Percentiles rank a stretch among this genome's conserved stretches.
phyloP scores from a whole-genome alignment of 202 grass and related monocot genomes.

The Schoenoplectus triqueter region DNA sequence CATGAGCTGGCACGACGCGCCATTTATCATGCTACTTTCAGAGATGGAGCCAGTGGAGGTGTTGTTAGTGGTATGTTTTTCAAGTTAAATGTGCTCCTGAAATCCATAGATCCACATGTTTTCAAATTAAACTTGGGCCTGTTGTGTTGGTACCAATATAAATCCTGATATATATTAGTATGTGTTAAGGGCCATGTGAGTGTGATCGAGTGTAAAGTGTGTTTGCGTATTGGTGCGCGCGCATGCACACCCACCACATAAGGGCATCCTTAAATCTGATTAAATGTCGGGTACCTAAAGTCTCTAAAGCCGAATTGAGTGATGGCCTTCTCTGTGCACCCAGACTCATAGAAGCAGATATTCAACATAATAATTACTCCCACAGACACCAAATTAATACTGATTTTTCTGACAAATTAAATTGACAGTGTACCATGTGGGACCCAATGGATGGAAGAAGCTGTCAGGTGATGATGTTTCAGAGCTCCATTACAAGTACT shows the following conservation, averaged over 20 bases:
- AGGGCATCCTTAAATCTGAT: not conserved
- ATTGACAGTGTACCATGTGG: slow-evolving; percentile 77
- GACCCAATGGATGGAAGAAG: slow-evolving; percentile 90
- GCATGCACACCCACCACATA: not conserved
- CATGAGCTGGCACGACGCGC: slow-evolving; percentile 71
- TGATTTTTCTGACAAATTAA: not conserved
- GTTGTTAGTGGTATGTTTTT: slow-evolving; percentile 75
- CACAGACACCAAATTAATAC: too few relatives aligned
- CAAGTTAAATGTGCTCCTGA: not conserved
- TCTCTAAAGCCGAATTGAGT: not conserved
- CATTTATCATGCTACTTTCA: slow-evolving; percentile 91
- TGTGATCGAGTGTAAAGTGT: not conserved
- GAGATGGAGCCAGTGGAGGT: slow-evolving; percentile 95
- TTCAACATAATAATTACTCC: not conserved
- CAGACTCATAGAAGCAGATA: not conserved
- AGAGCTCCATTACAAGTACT: slow-evolving; percentile 93
- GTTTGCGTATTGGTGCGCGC: not conserved
- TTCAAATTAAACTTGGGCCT: not conserved
- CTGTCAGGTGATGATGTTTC: slow-evolving; percentile 88
- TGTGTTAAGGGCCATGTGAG: slow-evolving; percentile 1
- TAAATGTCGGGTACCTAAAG: not conserved
- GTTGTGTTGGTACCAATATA: not conserved
- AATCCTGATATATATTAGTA: slow-evolving; percentile 7
- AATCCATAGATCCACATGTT: not conserved
- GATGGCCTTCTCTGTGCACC: not conserved